phyloP scores from a whole-genome alignment of 1,139 yeast species.

The Blastobotrys elegans region DNA sequence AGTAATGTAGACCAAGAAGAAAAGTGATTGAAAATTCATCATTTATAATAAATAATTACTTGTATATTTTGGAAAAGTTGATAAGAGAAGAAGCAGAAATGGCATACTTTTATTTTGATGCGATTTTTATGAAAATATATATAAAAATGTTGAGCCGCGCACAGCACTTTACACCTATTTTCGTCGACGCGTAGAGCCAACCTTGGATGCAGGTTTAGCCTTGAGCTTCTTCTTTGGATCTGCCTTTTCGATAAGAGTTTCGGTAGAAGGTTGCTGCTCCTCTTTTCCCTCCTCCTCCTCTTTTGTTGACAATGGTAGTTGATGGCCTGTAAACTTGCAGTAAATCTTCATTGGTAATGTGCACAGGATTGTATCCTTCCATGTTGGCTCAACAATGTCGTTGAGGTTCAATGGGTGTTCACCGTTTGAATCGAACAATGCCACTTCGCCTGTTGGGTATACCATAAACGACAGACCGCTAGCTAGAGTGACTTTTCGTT shows the following conservation, averaged over 20 bases:
- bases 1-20: slow-evolving; percentile 17
- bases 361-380: slow-evolving; percentile 53
- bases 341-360: slow-evolving; percentile 30
- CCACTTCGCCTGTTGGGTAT: slow-evolving; percentile 65
- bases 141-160: background rate
- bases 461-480: slow-evolving; percentile 60
- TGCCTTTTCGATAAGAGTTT: slow-evolving; percentile 10
- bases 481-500: slow-evolving; percentile 35
- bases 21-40: slow-evolving; percentile 6
- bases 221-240: slow-evolving; percentile 18
- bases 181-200: slow-evolving; percentile 25
- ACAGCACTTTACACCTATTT: slow-evolving; percentile 15
- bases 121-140: background rate
- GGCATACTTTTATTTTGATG: background rate
- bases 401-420: slow-evolving; percentile 32
- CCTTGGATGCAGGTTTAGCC: slow-evolving; percentile 27
- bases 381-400: slow-evolving; percentile 41
- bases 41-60: slow-evolving; percentile 1
- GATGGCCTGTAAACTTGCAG: slow-evolving; percentile 21
- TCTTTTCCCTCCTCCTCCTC: too few relatives aligned
- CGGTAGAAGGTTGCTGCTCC: slow-evolving; percentile 4
- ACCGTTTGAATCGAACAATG: slow-evolving; percentile 51
- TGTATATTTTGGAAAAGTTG: too few relatives aligned
- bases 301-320: slow-evolving; percentile 2
- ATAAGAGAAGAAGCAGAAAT: background rate